A percentile compares a stretch with the other conserved stretches of the same genome.
These are phyloP conservation scores for Cylindrodendrum hubeiense DNA, from an alignment of 2,329 filamentous ascomycete genomes.

Conservation along the genomic window DNA sequence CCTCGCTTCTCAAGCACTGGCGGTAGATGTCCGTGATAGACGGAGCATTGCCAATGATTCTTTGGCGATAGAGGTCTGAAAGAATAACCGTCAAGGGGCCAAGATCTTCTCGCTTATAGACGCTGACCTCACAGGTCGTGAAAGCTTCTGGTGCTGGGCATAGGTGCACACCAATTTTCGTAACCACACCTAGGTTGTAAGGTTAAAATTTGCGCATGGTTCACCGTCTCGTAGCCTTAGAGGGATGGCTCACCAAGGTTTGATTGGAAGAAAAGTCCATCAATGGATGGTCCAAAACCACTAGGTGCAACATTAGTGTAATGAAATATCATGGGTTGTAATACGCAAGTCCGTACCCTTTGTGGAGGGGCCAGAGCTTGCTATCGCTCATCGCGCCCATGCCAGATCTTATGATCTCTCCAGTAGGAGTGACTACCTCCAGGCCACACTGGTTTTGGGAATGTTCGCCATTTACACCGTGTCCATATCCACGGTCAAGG, in stretches of 20 bases:
- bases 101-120: neutral
- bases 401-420: neutral
- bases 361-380: neutral
- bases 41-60: neutral
- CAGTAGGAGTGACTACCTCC: neutral
- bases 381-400: neutral
- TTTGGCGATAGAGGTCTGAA: neutral
- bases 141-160: neutral
- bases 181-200: neutral
- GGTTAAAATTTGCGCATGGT: neutral
- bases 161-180: neutral
- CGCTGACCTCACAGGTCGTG: neutral
- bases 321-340: neutral
- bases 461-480: neutral
- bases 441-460: neutral
- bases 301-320: neutral
- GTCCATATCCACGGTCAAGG: neutral
- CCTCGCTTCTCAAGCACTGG: neutral
- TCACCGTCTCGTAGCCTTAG: neutral
- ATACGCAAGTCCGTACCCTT: neutral
- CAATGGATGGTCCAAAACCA: neutral
- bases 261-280: neutral
- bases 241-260: neutral
- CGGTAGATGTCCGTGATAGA: neutral
- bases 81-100: neutral